These are phyloP conservation scores for Geotrichum europaeum DNA, from an alignment of 1,139 yeast species.

Conservation along the genomic window DNA sequence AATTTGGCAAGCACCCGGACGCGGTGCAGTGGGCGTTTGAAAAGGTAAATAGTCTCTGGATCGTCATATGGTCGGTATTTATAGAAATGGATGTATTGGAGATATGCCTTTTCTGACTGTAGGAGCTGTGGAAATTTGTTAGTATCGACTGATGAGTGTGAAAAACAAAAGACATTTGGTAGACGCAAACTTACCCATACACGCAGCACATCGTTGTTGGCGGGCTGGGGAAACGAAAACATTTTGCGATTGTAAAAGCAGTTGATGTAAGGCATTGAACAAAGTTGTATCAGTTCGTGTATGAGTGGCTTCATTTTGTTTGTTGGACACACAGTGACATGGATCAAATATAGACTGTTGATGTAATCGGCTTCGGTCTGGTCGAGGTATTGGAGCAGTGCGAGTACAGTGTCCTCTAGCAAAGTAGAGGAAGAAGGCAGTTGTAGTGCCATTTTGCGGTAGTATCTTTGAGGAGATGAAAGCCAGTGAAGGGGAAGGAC, in stretches of 20 bases:
- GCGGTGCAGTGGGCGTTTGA: slow-evolving; percentile 41
- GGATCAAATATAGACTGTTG: slow-evolving; percentile 8
- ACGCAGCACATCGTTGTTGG: background rate
- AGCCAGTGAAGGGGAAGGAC: background rate
- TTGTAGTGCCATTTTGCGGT: background rate
- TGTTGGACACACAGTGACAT: background rate
- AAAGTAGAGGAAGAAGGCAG: background rate
- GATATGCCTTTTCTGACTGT: slow-evolving; percentile 7
- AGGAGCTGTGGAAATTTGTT: background rate
- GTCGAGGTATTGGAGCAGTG: background rate
- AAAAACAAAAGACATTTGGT: background rate
- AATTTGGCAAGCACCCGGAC: slow-evolving; percentile 34
- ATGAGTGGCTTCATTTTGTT: slow-evolving; percentile 1
- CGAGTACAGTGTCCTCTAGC: background rate
- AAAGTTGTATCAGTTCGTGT: slow-evolving; percentile 2
- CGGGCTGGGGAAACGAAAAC: background rate
- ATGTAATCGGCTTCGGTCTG: slow-evolving; percentile 10
- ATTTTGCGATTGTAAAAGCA: background rate
- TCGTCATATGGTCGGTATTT: slow-evolving; percentile 33
- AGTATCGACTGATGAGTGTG: background rate
- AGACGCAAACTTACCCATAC: slow-evolving; percentile 9
- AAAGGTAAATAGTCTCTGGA: slow-evolving; percentile 34
- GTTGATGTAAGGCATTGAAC: background rate
- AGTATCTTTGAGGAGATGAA: background rate
- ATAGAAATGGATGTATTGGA: slow-evolving; percentile 33